phyloP scores from a whole-genome alignment of 176 grass and related monocot species.

The Tillandsia leiboldiana region DNA sequence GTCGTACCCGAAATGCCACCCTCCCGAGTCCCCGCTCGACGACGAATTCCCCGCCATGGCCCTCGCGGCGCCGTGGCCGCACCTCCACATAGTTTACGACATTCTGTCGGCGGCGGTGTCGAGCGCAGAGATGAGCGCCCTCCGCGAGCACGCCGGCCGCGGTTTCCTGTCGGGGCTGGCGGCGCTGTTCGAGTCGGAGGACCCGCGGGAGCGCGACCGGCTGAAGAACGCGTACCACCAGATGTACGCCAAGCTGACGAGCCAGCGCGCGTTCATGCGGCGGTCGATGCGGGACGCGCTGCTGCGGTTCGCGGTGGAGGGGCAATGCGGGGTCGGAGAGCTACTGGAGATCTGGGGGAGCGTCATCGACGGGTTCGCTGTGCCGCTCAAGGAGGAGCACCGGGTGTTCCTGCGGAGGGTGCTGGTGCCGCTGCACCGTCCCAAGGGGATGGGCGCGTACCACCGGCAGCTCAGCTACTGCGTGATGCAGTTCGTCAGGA shows the following conservation, averaged over 20 bases:
- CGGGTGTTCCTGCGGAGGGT: slow-evolving; percentile 50
- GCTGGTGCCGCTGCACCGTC: slow-evolving; percentile 71
- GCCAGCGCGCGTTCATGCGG: slow-evolving; percentile 69
- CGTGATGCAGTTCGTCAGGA: slow-evolving; percentile 61
- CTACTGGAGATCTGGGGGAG: slow-evolving; percentile 86
- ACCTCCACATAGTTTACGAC: slow-evolving; percentile 55
- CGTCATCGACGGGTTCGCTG: slow-evolving; percentile 75
- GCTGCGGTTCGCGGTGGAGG: slow-evolving; percentile 12
- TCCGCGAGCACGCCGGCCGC: slow-evolving; percentile 49
- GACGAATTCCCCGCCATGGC: slow-evolving; percentile 19
- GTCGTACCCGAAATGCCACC: background rate
- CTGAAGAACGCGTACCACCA: slow-evolving; percentile 69
- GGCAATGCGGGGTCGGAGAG: slow-evolving; percentile 41
- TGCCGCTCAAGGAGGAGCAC: slow-evolving; percentile 88
- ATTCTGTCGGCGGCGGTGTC: slow-evolving; percentile 38
- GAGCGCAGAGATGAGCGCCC: slow-evolving; percentile 17
- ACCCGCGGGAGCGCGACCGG: slow-evolving; percentile 60
- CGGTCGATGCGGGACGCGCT: slow-evolving; percentile 42
- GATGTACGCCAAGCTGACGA: slow-evolving; percentile 67
- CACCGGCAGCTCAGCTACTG: slow-evolving; percentile 76
- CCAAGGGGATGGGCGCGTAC: slow-evolving; percentile 35
- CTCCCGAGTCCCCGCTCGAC: slow-evolving; percentile 21
- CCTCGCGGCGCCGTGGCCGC: slow-evolving; percentile 48
- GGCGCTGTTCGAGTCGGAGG: slow-evolving; percentile 59
- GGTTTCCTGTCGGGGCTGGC: slow-evolving; percentile 43